These are phyloP conservation scores for Euphorbia celastroides DNA, from an alignment of 441 rosid genomes.

Conservation along the genomic window DNA sequence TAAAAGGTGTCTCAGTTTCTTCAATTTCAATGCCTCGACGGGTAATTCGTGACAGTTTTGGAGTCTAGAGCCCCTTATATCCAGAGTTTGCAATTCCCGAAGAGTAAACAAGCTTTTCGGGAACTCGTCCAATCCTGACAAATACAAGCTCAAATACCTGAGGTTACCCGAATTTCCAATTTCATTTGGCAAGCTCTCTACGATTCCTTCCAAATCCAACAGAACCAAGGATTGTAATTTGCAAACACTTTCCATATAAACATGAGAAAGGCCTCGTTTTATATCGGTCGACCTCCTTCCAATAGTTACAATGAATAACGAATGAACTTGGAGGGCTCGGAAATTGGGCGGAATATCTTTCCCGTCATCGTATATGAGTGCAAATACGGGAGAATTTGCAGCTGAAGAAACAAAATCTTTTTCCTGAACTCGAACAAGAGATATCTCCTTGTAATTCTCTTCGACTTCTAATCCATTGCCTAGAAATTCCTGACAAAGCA, in stretches of 20 bases:
- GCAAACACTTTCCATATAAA: slow-evolving; percentile 13
- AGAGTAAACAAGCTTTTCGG: slow-evolving; percentile 15
- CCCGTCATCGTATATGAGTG: slow-evolving; percentile 12
- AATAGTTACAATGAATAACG: slow-evolving; percentile 9
- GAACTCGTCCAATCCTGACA: slow-evolving; percentile 10
- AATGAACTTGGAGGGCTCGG: slow-evolving; percentile 5
- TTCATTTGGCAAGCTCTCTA: slow-evolving; percentile 19
- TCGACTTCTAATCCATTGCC: not conserved
- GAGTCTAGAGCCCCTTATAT: not conserved
- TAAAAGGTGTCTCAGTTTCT: slow-evolving; percentile 18
- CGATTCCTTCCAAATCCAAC: slow-evolving; percentile 10
- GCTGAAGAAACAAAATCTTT: slow-evolving; percentile 10
- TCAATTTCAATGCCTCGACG: not conserved
- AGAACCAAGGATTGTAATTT: slow-evolving; percentile 11
- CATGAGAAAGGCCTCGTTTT: slow-evolving; percentile 2
- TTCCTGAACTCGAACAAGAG: not conserved
- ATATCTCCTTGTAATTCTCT: not conserved
- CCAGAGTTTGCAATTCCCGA: slow-evolving; percentile 18
- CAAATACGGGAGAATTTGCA: slow-evolving; percentile 8
- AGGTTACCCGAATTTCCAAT: slow-evolving; percentile 9
- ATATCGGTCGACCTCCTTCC: not conserved
- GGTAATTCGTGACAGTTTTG: not conserved
- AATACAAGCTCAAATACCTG: slow-evolving; percentile 11
- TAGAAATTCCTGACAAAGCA: not conserved
- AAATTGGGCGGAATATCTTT: slow-evolving; percentile 12